Conservation (phyloP, 306 rosid species). For the Argentina anserina region DNA sequence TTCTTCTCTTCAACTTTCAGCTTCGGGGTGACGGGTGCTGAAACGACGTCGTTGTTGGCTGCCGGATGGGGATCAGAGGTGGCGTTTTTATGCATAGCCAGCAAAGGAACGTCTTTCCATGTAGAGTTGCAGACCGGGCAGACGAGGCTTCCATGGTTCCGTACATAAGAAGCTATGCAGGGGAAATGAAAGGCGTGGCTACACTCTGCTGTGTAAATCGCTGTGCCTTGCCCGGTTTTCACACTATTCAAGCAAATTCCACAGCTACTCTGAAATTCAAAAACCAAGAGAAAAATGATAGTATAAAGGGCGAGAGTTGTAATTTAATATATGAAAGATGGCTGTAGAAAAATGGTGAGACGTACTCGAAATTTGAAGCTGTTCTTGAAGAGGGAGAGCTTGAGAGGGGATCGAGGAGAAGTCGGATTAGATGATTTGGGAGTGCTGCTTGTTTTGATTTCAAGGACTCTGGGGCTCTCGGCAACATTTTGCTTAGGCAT, state of each 20-base stretch:
- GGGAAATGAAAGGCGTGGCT: constrained; percentile 91
- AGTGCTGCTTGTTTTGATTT: constrained; percentile 1
- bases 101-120: constrained; percentile 88
- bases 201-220: constrained; percentile 97
- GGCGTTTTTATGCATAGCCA: constrained; percentile 58
- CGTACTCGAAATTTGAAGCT: constrained; percentile 91
- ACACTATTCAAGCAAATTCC: constrained; percentile 89
- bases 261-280: constrained; percentile 70
- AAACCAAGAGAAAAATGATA: background rate
- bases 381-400: constrained; percentile 82
- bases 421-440: constrained; percentile 55
- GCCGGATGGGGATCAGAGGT: background rate
- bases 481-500: background rate
- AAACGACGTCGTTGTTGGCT: background rate
- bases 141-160: constrained; percentile 59
- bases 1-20: constrained; percentile 19
- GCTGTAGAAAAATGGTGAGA: background rate
- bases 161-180: constrained; percentile 67
- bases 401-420: constrained; percentile 89
- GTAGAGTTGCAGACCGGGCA: constrained; percentile 82
- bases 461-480: background rate
- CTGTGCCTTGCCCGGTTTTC: constrained; percentile 93
- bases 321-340: background rate
- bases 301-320: background rate
- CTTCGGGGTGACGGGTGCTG: background rate